Evolutionary conservation across 2,329 filamentous ascomycete genomes (phyloP).

Genomic region (Sporothrix schenckii): DNA sequence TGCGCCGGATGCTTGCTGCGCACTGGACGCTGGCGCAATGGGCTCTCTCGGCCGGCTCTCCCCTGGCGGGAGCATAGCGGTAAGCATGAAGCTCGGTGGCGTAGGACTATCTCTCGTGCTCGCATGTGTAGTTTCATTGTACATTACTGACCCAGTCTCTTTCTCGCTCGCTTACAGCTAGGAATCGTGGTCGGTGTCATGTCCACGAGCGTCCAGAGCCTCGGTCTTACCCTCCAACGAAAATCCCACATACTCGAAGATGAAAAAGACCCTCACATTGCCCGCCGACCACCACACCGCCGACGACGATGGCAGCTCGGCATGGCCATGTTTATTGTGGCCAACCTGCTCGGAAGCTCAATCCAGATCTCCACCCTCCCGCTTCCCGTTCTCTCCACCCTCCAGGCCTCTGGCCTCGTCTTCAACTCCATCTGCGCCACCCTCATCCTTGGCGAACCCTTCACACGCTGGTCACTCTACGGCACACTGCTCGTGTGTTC

Average conservation of each 20-base stretch:
- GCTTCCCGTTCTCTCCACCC: constrained; percentile 87
- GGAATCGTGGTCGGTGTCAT: constrained; percentile 91
- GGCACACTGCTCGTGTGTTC: constrained; percentile 85
- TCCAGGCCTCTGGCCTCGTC: constrained; percentile 93
- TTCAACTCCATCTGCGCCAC: constrained; percentile 99
- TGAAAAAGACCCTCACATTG: constrained; percentile 78
- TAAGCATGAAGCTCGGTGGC: constrained; percentile 47
- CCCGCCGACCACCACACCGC: constrained; percentile 82
- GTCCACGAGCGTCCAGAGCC: constrained; percentile 91
- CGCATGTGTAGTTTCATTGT: constrained; percentile 1
- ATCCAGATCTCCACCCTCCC: constrained; percentile 97
- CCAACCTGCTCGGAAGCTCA: constrained; percentile 91
- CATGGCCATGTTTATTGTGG: constrained; percentile 95
- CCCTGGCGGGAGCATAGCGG: constrained; percentile 75
- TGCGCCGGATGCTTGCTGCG: constrained; percentile 52
- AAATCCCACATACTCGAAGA: constrained; percentile 99
- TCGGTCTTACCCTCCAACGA: constrained; percentile 92
- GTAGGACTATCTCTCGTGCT: background rate
- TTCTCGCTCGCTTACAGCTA: constrained; percentile 58
- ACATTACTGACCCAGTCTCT: background rate
- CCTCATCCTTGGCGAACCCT: constrained; percentile 87
- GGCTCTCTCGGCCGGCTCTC: constrained; percentile 74
- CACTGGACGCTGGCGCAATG: constrained; percentile 57
- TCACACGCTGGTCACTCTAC: constrained; percentile 88
- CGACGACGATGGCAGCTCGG: constrained; percentile 93